A percentile compares a stretch with the other conserved stretches of the same genome.
Conservation (phyloP, 2,329 filamentous ascomycete genomes). For the Aspergillus intermedius region DNA sequence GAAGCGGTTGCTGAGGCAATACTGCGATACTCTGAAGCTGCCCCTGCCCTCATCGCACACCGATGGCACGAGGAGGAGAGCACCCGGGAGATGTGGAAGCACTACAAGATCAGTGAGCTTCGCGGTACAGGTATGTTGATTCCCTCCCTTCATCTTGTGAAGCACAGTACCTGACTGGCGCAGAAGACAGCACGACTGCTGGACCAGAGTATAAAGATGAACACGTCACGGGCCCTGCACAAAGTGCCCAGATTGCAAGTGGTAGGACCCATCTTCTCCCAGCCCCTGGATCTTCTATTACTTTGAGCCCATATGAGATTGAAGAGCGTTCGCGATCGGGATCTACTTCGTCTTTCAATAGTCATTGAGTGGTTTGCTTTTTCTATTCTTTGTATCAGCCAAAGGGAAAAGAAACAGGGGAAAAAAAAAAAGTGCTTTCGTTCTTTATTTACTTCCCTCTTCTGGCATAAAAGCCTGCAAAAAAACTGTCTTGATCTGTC, state of each 20-base stretch:
- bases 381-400: constrained; percentile 1
- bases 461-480: not conserved
- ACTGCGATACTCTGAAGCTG: constrained; percentile 43
- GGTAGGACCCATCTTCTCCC: constrained; percentile 32
- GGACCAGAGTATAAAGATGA: not conserved
- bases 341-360: constrained; percentile 2
- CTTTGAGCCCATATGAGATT: constrained; percentile 31
- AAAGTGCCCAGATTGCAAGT: constrained; percentile 14
- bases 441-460: no score
- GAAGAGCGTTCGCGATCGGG: constrained; percentile 26
- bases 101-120: constrained; percentile 33
- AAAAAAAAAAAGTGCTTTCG: not conserved
- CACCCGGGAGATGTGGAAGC: constrained; percentile 28
- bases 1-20: constrained; percentile 46
- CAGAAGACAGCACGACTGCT: not conserved
- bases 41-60: constrained; percentile 48
- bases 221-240: constrained; percentile 9
- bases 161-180: not conserved
- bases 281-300: constrained; percentile 17
- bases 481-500: not conserved
- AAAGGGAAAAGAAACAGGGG: not conserved
- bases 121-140: constrained; percentile 24
- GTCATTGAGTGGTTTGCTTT: constrained; percentile 7
- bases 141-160: not conserved
- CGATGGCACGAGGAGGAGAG: constrained; percentile 56